Base-by-base conservation (phyloP, 345 rosid genomes). In the Bruguiera parviflora region DNA sequence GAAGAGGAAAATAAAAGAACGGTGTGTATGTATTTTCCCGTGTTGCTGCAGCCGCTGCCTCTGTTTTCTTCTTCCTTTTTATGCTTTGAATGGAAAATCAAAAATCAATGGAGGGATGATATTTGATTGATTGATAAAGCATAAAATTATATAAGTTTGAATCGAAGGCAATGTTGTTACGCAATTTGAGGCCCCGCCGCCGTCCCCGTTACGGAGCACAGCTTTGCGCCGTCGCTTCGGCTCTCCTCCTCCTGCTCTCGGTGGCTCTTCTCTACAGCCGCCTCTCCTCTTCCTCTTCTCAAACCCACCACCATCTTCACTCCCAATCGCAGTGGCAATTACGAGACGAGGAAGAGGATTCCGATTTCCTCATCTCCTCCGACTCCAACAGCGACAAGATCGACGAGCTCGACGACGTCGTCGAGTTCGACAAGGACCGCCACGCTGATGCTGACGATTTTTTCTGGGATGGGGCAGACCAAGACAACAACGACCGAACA, bases 221-320 rank as follows among this genome's bases (percentile, higher is more conserved):
- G 29, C 59, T 86, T 16, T 89, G 97, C 79, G 92, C 97, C 66
- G 62, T 83, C 15, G 53, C 84, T 60, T 87, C 95, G 19, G 95
- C 96, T 64, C 79, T 94, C 22, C 87, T 94, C 64, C 97, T 94
- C 67, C 92, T 94, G 68, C 67, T 83, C 35, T 89, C 97, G 11
- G 96, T 94, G 37, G 88, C 97, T 47, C 88, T 94, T 70, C 96
- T 91, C 70, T 77, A 94, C 84, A 77, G 83, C 31, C 97, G 96
- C 63, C 95, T 94, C 79, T 89, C 96, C 55, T 85, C 83, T 76
- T 75, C 81, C 58, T 63, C 81, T 28, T 35, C 51, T 52, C 72
- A 63, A 46, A 67, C 15, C 33, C 70, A 70, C 9, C 81, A 27
- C 31, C 76, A 64, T 47, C 79, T 63, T 72, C 83, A 71, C 59